A percentile compares a stretch with the other conserved stretches of the same genome.
These are phyloP conservation scores for Pestalotiopsis sp. DNA, from an alignment of 2,329 filamentous ascomycete genomes.

Conservation along the genomic window DNA sequence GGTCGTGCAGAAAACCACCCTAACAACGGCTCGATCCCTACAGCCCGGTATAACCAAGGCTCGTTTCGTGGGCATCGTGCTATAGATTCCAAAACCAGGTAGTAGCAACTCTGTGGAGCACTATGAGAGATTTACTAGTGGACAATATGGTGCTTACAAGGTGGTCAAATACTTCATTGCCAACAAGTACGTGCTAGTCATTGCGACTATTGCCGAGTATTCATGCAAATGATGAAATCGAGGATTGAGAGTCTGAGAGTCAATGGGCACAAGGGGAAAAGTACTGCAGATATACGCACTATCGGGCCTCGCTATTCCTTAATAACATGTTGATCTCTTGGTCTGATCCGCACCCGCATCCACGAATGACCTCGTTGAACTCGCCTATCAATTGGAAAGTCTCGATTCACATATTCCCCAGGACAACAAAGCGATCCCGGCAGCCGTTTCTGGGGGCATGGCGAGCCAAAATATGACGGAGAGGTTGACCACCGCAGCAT, in stretches of 20 bases:
- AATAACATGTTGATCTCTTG: background rate
- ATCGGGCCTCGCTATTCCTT: background rate
- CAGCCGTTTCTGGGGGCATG: too few species aligned
- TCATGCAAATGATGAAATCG: background rate
- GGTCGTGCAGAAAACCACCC: background rate
- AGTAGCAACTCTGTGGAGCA: background rate
- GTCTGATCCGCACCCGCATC: background rate
- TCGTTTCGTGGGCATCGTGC: background rate
- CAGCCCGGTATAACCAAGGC: background rate
- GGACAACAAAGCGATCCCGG: too few species aligned
- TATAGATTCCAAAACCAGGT: background rate
- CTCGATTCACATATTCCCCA: too few species aligned
- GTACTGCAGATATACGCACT: background rate
- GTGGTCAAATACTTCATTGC: background rate
- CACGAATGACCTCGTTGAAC: background rate
- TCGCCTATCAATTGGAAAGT: too few species aligned
- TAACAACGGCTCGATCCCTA: background rate
- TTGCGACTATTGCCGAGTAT: background rate
- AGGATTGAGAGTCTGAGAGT: background rate
- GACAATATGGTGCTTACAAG: background rate
- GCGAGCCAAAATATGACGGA: too few species aligned
- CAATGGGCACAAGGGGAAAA: background rate
- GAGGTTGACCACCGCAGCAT: too few species aligned
- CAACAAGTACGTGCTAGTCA: background rate
- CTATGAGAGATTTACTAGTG: background rate